These are phyloP conservation scores for Thielaviopsis populi DNA, from an alignment of 2,329 filamentous ascomycete genomes.

Conservation along the genomic window DNA sequence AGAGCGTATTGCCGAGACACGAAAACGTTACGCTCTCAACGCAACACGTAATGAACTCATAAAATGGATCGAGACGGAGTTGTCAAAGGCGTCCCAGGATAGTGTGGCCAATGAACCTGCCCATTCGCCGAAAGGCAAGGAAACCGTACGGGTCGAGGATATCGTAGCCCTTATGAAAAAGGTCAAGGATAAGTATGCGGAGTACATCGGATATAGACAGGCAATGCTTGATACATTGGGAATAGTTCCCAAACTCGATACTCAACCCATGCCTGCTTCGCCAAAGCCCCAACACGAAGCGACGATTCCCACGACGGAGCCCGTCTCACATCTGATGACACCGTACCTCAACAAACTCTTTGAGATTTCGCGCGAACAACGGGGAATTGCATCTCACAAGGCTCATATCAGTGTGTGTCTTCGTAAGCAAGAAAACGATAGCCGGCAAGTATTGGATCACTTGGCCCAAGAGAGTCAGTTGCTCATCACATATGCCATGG, in stretches of 20 bases:
- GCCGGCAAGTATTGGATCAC: conserved; percentile 35
- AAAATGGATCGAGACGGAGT: conserved; percentile 48
- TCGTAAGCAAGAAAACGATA: conserved; percentile 36
- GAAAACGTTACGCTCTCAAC: conserved; percentile 39
- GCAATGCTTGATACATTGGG: conserved; percentile 23
- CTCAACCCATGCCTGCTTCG: conserved; percentile 9
- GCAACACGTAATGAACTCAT: conserved; percentile 45
- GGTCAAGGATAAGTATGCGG: conserved; percentile 39
- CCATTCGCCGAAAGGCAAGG: conserved; percentile 10
- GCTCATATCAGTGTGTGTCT: conserved; percentile 38
- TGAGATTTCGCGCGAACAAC: conserved; percentile 40
- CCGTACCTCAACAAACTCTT: conserved; percentile 43
- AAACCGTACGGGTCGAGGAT: conserved; percentile 11
- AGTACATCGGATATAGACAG: conserved; percentile 37
- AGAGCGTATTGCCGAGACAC: conserved; percentile 20
- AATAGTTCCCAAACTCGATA: conserved; percentile 9
- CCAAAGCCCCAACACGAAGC: background rate
- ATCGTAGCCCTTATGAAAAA: conserved; percentile 20
- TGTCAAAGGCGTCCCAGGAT: conserved; percentile 22
- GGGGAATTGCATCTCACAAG: conserved; percentile 41
- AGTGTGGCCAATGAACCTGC: background rate
- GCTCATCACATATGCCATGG: conserved; percentile 36
- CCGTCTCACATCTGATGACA: conserved; percentile 32
- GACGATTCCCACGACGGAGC: conserved; percentile 16
- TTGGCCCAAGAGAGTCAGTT: conserved; percentile 49